These are phyloP conservation scores for Lactarius sp. DNA, from an alignment of 768 basidiomycete genomes.

Conservation along the genomic window DNA sequence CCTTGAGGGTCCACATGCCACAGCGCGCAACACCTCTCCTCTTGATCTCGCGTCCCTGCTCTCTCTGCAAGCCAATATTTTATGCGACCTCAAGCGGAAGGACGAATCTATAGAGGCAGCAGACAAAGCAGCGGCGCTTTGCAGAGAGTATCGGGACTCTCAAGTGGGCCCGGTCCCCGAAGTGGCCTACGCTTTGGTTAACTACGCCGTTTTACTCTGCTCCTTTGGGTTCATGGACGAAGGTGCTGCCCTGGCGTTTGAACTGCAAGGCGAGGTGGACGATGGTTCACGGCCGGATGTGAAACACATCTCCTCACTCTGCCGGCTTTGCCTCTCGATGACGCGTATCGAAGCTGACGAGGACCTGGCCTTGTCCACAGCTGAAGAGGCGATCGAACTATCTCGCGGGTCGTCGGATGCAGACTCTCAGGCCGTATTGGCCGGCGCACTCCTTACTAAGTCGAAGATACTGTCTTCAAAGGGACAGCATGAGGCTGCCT, in stretches of 20 bases:
- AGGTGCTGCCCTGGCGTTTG: slow-evolving; percentile 6
- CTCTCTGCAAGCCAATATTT: slow-evolving; percentile 8
- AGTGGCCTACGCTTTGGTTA: slow-evolving; percentile 2
- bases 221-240: slow-evolving; percentile 1
- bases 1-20: background rate
- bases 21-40: background rate
- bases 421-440: background rate
- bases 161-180: background rate
- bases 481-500: slow-evolving; percentile 4
- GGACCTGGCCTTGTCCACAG: background rate
- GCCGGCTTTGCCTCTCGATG: slow-evolving; percentile 4
- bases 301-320: background rate
- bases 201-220: slow-evolving; percentile 2
- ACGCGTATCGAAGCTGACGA: background rate
- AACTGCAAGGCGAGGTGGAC: slow-evolving; percentile 6
- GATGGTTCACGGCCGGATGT: background rate
- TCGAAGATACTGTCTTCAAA: slow-evolving; percentile 11
- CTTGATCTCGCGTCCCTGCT: background rate
- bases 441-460: slow-evolving; percentile 11
- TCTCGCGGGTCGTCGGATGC: slow-evolving; percentile 2
- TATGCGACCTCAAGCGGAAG: slow-evolving; percentile 8
- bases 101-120: slow-evolving; percentile 6
- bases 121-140: background rate
- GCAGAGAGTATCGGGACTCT: background rate
- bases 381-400: slow-evolving; percentile 2